Evolutionary conservation across 495 filamentous ascomycete species (phyloP).

Genomic region (Amphirosellinia nigrospora): DNA sequence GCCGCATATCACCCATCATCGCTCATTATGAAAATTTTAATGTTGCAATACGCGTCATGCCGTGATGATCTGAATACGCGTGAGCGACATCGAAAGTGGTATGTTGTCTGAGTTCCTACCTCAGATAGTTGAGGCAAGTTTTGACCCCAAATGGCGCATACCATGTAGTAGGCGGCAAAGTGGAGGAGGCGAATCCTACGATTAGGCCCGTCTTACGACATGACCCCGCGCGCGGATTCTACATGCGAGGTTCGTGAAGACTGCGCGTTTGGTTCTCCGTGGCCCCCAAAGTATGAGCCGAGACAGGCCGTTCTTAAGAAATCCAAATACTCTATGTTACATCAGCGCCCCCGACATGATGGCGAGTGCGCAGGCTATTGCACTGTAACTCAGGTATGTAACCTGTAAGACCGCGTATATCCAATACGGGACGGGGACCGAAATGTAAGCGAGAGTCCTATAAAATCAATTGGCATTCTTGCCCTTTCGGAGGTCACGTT

Average conservation of each 20-base stretch:
- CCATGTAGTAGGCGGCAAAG: background rate
- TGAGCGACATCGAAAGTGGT: background rate
- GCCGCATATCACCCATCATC: background rate
- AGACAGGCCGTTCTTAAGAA: background rate
- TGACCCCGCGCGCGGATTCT: background rate
- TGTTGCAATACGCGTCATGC: background rate
- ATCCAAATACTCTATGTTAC: background rate
- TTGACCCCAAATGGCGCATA: background rate
- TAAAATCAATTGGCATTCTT: background rate
- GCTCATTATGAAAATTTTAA: background rate
- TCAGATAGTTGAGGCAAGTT: background rate
- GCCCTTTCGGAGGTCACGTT: background rate
- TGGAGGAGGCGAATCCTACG: background rate
- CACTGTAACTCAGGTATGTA: background rate
- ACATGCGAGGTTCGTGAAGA: conserved; percentile 17
- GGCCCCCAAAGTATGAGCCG: background rate
- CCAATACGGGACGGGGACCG: background rate
- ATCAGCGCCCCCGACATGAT: background rate
- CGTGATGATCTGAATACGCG: background rate
- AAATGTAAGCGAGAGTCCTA: background rate
- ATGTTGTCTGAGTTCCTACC: background rate
- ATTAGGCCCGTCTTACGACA: background rate
- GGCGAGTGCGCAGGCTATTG: background rate
- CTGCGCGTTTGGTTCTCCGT: background rate
- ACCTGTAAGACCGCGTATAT: background rate